Conservation (phyloP, 768 basidiomycete genomes). For the Boletus subcaerulescens region DNA sequence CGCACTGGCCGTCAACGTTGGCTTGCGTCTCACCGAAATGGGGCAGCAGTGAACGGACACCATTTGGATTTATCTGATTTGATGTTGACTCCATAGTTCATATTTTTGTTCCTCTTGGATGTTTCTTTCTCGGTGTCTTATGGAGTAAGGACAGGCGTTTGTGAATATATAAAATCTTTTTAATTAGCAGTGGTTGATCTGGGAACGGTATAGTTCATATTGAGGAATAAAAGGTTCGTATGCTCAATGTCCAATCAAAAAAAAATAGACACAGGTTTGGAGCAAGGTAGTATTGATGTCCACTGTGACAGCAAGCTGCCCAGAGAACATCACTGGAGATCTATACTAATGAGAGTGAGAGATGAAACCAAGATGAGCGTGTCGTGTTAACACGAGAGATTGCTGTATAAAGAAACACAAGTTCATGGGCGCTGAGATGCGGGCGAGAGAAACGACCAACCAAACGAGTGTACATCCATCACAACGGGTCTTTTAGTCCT, state of each 20-base stretch:
- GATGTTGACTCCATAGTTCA: background rate
- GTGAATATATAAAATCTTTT: slow-evolving; percentile 16
- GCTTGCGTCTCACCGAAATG: slow-evolving; percentile 61
- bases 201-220: slow-evolving; percentile 24
- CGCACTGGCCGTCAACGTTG: slow-evolving; percentile 75
- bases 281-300: slow-evolving; percentile 10
- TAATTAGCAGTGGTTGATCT: slow-evolving; percentile 23
- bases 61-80: background rate
- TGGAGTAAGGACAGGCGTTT: background rate
- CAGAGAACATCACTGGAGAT: slow-evolving; percentile 18
- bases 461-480: slow-evolving; percentile 27
- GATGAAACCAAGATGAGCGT: slow-evolving; percentile 18
- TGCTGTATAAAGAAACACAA: slow-evolving; percentile 9
- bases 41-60: slow-evolving; percentile 1
- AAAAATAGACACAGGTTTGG: background rate
- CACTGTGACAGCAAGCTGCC: slow-evolving; percentile 18
- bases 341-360: slow-evolving; percentile 15
- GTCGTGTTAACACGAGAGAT: slow-evolving; percentile 7
- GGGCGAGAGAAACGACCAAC: slow-evolving; percentile 16
- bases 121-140: background rate
- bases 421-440: slow-evolving; percentile 8
- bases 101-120: background rate
- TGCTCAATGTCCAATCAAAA: slow-evolving; percentile 20
- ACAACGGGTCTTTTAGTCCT: slow-evolving; percentile 16
- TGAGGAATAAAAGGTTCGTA: slow-evolving; percentile 25